Evolutionary conservation across 2,329 filamentous ascomycete species (phyloP), one percentile per base, ranked within the genome.

Genomic region (Neofusicoccum sp.): DNA sequence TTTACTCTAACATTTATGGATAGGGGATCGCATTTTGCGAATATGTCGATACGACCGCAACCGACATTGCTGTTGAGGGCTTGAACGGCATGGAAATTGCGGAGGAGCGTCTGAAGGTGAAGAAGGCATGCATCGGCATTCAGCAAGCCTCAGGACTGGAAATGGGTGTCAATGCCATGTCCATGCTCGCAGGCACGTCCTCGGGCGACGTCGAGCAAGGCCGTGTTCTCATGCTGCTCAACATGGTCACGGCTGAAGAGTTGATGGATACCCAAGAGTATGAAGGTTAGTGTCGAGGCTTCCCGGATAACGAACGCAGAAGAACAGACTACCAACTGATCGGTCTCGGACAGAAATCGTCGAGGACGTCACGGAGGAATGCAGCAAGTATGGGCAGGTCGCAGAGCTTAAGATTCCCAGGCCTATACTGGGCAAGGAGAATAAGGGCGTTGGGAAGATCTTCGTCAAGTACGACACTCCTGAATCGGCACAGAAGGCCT

Each of bases 211-310:
- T 89, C 34, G 92, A 96, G 67, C 86, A 88, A 63, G 90, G 90
- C 65, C 86, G 90, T 60, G 93, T 99, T 14, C 75, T 99, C 63
- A 93, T 96, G 77, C 80, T 99, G 63, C 85, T 99, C 71, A 99
- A 99, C 80, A 99, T 99, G 95, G 93, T 99, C 36, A 99, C 95
- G 0, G 84, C 92, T 0, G 95, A 99, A 69, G 95, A 99, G 76
- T 80, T 99, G 26, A 86, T 97, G 77, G 93, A 98, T 71, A 88
- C 87, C 56, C 93, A 98, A 36, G 95, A 99, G 70, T 98, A 97
- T 70, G 90, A 97, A 77, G 93, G 93, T 93, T 82, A 71, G 80
- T 68, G 7, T 33, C 20, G 20, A 20, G 20, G 20, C 9, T 45
- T 9, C 3, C 61, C 26, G 14, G 61, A 16, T 26, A 58, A 34